Conservation (phyloP, 208 protist species). For the Crithidia expoeki region DNA sequence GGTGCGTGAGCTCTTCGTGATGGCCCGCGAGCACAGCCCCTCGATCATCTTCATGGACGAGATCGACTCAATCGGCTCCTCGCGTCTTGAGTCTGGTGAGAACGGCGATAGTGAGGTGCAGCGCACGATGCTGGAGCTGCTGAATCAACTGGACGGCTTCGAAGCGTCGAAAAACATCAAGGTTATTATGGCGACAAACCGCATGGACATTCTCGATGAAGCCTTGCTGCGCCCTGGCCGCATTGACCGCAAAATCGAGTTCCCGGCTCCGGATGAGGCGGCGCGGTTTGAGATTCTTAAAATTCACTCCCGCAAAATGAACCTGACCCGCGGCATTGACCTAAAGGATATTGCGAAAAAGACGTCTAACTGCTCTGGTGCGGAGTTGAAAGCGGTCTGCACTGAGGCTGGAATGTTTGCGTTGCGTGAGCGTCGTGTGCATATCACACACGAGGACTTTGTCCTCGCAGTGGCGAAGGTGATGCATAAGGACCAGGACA, state of each 20-base stretch:
- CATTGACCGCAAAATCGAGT: constrained; percentile 99
- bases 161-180: constrained; percentile 99
- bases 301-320: constrained; percentile 99
- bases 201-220: constrained; percentile 99
- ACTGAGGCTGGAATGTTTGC: constrained; percentile 99
- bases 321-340: constrained; percentile 99
- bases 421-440: constrained; percentile 99
- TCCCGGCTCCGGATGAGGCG: constrained; percentile 95
- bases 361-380: constrained; percentile 97
- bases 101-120: constrained; percentile 98
- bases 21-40: constrained; percentile 99
- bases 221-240: constrained; percentile 99
- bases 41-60: constrained; percentile 99
- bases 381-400: constrained; percentile 98
- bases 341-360: constrained; percentile 97
- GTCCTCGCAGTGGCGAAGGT: constrained; percentile 99
- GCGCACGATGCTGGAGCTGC: constrained; percentile 99
- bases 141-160: constrained; percentile 99
- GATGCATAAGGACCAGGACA: constrained; percentile 98
- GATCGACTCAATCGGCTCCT: constrained; percentile 99
- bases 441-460: constrained; percentile 99
- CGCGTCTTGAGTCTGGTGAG: constrained; percentile 89
- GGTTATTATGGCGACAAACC: constrained; percentile 99
- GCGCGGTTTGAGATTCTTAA: constrained; percentile 98
- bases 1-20: constrained; percentile 99